Conservation (phyloP, 1,139 yeast species). For the Taiozyma sp. region DNA sequence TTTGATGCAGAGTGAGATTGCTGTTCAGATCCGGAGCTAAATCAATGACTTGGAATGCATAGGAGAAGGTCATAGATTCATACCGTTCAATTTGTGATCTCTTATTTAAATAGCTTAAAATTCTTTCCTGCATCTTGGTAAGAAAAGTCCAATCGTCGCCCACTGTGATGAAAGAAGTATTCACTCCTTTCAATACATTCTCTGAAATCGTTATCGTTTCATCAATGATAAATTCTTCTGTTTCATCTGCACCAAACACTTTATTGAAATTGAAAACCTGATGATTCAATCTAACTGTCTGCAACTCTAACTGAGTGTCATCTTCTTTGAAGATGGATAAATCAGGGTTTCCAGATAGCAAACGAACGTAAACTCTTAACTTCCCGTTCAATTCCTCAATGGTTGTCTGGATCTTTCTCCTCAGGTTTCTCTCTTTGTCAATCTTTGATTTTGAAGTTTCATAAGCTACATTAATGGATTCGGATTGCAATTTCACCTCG, state of each 20-base stretch:
- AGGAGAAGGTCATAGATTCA: constrained; percentile 11
- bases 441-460: constrained; percentile 16
- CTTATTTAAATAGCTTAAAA: constrained; percentile 1
- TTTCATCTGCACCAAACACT: constrained; percentile 4
- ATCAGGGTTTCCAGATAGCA: constrained; percentile 1
- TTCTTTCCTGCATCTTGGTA: not conserved
- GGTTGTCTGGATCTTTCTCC: constrained; percentile 46
- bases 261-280: constrained; percentile 10
- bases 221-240: constrained; percentile 4
- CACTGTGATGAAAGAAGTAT: constrained; percentile 13
- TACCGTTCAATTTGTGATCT: constrained; percentile 11
- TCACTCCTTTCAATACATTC: constrained; percentile 15
- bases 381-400: constrained; percentile 44
- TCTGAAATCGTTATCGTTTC: constrained; percentile 17
- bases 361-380: constrained; percentile 31
- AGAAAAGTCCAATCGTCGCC: constrained; percentile 4
- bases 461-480: constrained; percentile 3
- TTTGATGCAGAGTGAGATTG: not conserved
- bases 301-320: constrained; percentile 8
- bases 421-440: constrained; percentile 27
- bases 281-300: constrained; percentile 1
- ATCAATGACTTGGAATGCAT: constrained; percentile 10
- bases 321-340: not conserved
- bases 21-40: not conserved
- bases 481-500: not conserved